phyloP scores from a whole-genome alignment of 2,329 filamentous ascomycete species.

The Colletotrichum spinosum region DNA sequence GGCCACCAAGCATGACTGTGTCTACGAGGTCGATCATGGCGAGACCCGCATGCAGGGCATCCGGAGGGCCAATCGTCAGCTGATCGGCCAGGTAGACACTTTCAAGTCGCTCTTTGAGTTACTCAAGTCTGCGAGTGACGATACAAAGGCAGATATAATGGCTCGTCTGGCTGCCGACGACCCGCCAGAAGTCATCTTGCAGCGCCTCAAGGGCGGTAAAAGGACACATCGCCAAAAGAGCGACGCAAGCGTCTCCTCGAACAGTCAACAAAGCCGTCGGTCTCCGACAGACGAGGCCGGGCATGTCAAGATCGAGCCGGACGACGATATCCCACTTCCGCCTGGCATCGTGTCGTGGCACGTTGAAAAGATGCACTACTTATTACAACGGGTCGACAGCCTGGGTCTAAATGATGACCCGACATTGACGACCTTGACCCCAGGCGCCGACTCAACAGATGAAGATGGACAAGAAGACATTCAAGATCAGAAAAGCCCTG shows the following conservation, averaged over 20 bases:
- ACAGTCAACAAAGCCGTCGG: background rate
- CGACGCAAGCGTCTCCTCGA: background rate
- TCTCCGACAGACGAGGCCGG: background rate
- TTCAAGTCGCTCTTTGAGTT: slow-evolving; percentile 22
- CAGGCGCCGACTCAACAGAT: background rate
- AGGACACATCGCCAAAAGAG: background rate
- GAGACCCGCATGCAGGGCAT: slow-evolving; percentile 35
- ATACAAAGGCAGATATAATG: slow-evolving; percentile 11
- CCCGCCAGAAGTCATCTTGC: slow-evolving; percentile 12
- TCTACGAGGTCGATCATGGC: slow-evolving; percentile 28
- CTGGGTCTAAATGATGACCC: slow-evolving; percentile 7
- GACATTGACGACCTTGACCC: background rate
- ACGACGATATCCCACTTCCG: slow-evolving; percentile 4
- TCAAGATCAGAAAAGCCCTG: slow-evolving; percentile 1
- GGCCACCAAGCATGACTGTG: slow-evolving; percentile 11
- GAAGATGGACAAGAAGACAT: background rate
- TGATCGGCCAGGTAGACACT: slow-evolving; percentile 4
- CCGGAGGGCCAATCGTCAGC: slow-evolving; percentile 22
- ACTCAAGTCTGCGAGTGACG: slow-evolving; percentile 14
- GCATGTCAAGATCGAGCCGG: slow-evolving; percentile 5
- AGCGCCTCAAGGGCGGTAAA: background rate
- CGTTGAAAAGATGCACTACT: slow-evolving; percentile 29
- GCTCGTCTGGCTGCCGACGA: slow-evolving; percentile 9
- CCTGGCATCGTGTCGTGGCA: slow-evolving; percentile 14
- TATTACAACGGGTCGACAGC: slow-evolving; percentile 6